phyloP scores from a whole-genome alignment of 2,329 filamentous ascomycete species.

The Cercospora sp. region DNA sequence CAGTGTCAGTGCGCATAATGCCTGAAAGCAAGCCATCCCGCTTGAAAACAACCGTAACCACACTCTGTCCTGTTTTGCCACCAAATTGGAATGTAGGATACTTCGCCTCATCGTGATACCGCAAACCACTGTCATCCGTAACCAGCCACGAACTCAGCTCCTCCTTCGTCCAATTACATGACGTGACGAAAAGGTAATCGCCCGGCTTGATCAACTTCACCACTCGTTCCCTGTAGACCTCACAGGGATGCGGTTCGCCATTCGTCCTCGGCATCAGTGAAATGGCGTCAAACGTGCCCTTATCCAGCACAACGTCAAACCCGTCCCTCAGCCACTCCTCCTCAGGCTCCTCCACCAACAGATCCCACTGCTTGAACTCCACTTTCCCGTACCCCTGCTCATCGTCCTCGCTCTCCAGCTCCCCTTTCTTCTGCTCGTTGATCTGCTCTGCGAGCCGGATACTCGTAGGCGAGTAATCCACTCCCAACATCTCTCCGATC shows the following conservation, averaged over 20 bases:
- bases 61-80: slow-evolving; percentile 81
- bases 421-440: slow-evolving; percentile 24
- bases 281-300: slow-evolving; percentile 96
- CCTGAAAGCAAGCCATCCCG: slow-evolving; percentile 6
- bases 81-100: slow-evolving; percentile 90
- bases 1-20: not conserved
- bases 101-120: slow-evolving; percentile 66
- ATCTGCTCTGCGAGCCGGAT: slow-evolving; percentile 72
- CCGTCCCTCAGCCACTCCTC: slow-evolving; percentile 61
- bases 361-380: slow-evolving; percentile 55
- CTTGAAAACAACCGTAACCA: slow-evolving; percentile 81
- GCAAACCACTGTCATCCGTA: slow-evolving; percentile 51
- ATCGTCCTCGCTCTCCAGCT: slow-evolving; percentile 8
- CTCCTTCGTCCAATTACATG: slow-evolving; percentile 95
- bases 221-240: slow-evolving; percentile 72
- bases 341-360: slow-evolving; percentile 45
- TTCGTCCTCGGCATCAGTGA: slow-evolving; percentile 55
- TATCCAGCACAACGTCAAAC: slow-evolving; percentile 94
- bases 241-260: slow-evolving; percentile 50
- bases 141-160: slow-evolving; percentile 82
- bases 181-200: slow-evolving; percentile 81
- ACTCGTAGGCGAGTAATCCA: slow-evolving; percentile 81
- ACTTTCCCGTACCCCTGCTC: slow-evolving; percentile 35
- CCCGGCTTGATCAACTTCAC: slow-evolving; percentile 66
- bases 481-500: slow-evolving; percentile 71